phyloP scores from a whole-genome alignment of 495 filamentous ascomycete species.

The Mytilinidion resinicola region DNA sequence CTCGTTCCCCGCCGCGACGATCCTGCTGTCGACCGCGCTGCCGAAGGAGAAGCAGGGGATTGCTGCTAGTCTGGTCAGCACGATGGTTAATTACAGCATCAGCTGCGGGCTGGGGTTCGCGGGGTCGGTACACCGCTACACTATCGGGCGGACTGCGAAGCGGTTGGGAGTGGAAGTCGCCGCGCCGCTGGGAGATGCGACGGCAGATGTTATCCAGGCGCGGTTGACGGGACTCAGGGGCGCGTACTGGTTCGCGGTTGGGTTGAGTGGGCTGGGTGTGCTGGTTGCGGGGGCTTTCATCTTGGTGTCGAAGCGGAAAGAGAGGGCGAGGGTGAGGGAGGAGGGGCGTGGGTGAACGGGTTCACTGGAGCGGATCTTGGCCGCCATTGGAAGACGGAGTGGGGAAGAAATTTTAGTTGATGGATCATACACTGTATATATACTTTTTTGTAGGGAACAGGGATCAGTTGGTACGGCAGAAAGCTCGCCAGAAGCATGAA shows the following conservation, averaged over 20 bases:
- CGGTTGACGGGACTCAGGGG: conserved; percentile 12
- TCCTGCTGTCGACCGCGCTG: conserved; percentile 57
- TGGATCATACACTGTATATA: no score
- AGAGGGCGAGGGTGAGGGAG: neutral
- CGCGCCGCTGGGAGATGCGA: neutral
- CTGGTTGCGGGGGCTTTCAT: conserved; percentile 11
- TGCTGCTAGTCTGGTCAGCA: conserved; percentile 58
- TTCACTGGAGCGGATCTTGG: no score
- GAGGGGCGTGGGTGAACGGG: no score
- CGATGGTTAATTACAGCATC: conserved; percentile 64
- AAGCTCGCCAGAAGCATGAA: no score
- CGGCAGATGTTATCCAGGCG: neutral
- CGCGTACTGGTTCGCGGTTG: conserved; percentile 18
- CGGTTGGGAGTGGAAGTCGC: conserved; percentile 8
- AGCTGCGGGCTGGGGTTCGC: conserved; percentile 61
- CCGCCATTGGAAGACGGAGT: no score
- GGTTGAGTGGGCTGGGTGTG: conserved; percentile 16
- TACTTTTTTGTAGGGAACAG: no score
- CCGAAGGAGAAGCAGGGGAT: conserved; percentile 58
- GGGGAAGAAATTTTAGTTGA: no score
- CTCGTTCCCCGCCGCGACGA: conserved; percentile 51
- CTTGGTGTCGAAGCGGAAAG: conserved; percentile 5
- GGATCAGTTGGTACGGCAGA: no score
- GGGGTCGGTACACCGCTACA: conserved; percentile 50
- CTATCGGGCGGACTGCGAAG: conserved; percentile 4